Conservation (phyloP, 371 early-diverging fungal species). For the Mortierella sp. region DNA sequence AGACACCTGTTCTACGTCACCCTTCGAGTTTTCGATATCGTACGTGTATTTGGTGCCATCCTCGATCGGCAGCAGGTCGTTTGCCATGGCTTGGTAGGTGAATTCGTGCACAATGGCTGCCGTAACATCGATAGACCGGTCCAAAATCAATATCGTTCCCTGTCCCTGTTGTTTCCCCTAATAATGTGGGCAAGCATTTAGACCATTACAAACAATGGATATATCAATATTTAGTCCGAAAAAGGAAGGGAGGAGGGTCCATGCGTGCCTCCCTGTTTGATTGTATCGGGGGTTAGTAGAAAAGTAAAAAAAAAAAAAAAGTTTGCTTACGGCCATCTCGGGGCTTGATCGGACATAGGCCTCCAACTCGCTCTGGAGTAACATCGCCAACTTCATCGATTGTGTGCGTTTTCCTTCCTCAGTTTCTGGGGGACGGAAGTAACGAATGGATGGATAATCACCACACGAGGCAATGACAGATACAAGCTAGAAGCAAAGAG, state of each 20-base stretch:
- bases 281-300: no score
- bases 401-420: conserved; percentile 72
- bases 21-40: conserved; percentile 47
- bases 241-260: no score
- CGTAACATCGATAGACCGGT: conserved; percentile 88
- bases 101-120: conserved; percentile 94
- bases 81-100: conserved; percentile 94
- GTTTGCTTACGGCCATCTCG: conserved; percentile 65
- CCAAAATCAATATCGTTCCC: conserved; percentile 85
- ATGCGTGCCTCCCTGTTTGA: no score
- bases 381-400: conserved; percentile 69
- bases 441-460: conserved; percentile 89
- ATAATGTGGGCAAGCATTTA: no score
- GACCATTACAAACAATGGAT: background rate
- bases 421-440: conserved; percentile 78
- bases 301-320: no score
- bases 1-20: conserved; percentile 23
- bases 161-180: conserved; percentile 70
- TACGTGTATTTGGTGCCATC: conserved; percentile 76
- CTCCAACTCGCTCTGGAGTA: conserved; percentile 80
- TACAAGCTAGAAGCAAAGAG: conserved; percentile 58
- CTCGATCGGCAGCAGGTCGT: conserved; percentile 85
- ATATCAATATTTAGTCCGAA: background rate
- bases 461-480: conserved; percentile 83
- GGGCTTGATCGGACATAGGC: conserved; percentile 63